Evolutionary conservation across 2,329 filamentous ascomycete genomes (phyloP).

Genomic region (Penicillium sp.): DNA sequence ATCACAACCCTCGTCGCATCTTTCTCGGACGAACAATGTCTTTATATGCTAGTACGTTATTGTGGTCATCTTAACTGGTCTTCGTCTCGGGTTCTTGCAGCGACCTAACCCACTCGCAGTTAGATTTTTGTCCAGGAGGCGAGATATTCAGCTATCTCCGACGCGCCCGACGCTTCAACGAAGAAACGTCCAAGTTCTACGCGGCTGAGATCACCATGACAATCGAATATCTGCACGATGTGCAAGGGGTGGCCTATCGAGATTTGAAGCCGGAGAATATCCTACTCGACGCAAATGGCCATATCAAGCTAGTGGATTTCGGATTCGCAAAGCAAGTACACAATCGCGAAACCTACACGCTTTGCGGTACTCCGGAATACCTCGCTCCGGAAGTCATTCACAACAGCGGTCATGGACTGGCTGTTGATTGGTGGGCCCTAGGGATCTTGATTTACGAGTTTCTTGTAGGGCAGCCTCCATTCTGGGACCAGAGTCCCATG

Average conservation of each 20-base stretch:
- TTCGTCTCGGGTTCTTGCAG: background rate
- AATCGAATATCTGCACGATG: constrained; percentile 66
- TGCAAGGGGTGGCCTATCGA: constrained; percentile 67
- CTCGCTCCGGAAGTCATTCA: constrained; percentile 69
- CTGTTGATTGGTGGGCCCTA: constrained; percentile 72
- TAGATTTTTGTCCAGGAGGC: constrained; percentile 70
- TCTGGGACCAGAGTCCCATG: constrained; percentile 72
- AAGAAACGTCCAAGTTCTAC: constrained; percentile 67
- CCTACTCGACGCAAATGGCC: constrained; percentile 66
- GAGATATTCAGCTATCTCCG: constrained; percentile 70
- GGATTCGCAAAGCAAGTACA: constrained; percentile 69
- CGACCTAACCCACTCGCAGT: constrained; percentile 42
- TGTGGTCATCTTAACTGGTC: background rate
- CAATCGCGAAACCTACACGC: constrained; percentile 64
- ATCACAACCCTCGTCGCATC: constrained; percentile 68
- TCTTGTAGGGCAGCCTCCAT: constrained; percentile 68
- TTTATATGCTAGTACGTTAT: constrained; percentile 56
- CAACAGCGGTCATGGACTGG: constrained; percentile 67
- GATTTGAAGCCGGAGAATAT: constrained; percentile 72
- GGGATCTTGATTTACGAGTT: constrained; percentile 71
- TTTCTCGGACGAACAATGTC: constrained; percentile 65
- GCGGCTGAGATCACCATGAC: constrained; percentile 69
- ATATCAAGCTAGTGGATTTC: constrained; percentile 70
- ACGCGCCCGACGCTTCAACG: constrained; percentile 65
- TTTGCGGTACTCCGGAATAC: constrained; percentile 70